These are phyloP conservation scores for Sabuloglossum arenarium DNA, from an alignment of 495 filamentous ascomycete species.

Conservation along the genomic window DNA sequence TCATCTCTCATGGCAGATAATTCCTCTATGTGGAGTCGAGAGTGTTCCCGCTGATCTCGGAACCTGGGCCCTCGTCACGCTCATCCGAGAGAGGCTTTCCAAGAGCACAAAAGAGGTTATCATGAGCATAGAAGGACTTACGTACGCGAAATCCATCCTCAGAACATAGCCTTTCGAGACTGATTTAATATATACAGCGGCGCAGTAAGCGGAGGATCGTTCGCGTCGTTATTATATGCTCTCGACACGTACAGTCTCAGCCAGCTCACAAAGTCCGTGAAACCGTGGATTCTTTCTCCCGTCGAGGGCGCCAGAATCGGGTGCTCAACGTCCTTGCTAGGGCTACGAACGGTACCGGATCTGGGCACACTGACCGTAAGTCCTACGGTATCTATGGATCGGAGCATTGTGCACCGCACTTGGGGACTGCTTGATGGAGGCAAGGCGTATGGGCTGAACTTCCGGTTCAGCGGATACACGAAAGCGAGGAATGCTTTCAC, in stretches of 20 bases:
- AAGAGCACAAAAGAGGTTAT: constrained; percentile 11
- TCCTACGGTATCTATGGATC: constrained; percentile 34
- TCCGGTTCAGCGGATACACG: constrained; percentile 50
- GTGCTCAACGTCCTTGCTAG: constrained; percentile 28
- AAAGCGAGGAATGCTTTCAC: constrained; percentile 34
- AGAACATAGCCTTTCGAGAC: neutral
- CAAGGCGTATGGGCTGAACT: constrained; percentile 49
- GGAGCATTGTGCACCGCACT: constrained; percentile 47
- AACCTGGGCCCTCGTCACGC: constrained; percentile 43
- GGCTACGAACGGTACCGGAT: constrained; percentile 36
- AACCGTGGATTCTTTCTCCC: constrained; percentile 48
- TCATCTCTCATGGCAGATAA: constrained; percentile 29
- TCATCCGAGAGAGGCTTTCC: constrained; percentile 35
- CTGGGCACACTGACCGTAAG: constrained; percentile 49
- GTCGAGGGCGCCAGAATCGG: constrained; percentile 20
- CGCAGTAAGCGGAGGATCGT: constrained; percentile 1
- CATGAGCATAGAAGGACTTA: constrained; percentile 1
- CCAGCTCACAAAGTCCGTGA: constrained; percentile 11
- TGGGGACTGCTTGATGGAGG: constrained; percentile 49
- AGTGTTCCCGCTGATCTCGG: constrained; percentile 68
- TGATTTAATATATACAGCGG: neutral
- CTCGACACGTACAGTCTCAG: neutral
- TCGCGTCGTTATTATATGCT: neutral
- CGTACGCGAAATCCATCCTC: neutral
- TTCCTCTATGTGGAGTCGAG: constrained; percentile 72